Evolutionary conservation across 495 filamentous ascomycete genomes (phyloP).

Genomic region (Podospora tetraspora): DNA sequence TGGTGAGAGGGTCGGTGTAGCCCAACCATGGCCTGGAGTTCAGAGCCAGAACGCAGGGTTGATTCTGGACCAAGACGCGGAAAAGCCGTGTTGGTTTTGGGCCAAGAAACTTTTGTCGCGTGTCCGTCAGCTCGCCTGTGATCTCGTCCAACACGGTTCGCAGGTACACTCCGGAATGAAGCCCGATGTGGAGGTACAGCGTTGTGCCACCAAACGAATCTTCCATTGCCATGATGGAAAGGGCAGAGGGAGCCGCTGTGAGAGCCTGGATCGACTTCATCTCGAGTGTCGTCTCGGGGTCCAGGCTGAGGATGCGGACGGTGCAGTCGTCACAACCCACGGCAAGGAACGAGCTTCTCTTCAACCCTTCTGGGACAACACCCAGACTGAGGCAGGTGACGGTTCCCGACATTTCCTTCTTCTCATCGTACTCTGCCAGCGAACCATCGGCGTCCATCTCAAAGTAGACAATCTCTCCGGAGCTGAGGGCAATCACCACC

Average conservation of each 20-base stretch:
- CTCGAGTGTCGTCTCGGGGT: conserved; percentile 83
- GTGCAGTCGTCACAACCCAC: conserved; percentile 97
- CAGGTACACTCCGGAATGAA: conserved; percentile 92
- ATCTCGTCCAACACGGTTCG: conserved; percentile 90
- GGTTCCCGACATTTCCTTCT: conserved; percentile 91
- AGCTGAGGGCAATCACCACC: conserved; percentile 87
- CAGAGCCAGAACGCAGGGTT: conserved; percentile 82
- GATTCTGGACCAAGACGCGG: conserved; percentile 74
- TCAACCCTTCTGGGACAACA: conserved; percentile 83
- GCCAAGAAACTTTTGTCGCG: conserved; percentile 87
- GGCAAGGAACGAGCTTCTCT: conserved; percentile 82
- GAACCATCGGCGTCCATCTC: conserved; percentile 90
- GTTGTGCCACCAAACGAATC: conserved; percentile 77
- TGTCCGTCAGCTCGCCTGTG: conserved; percentile 91
- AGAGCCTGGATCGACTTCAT: conserved; percentile 90
- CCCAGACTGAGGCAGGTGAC: conserved; percentile 90
- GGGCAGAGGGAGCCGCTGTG: conserved; percentile 78
- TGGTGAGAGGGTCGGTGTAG: conserved; percentile 77
- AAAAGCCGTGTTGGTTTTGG: conserved; percentile 84
- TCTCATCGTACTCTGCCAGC: conserved; percentile 90
- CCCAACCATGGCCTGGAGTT: conserved; percentile 90
- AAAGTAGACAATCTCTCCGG: conserved; percentile 95
- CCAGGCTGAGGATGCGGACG: conserved; percentile 83
- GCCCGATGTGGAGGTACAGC: conserved; percentile 87
- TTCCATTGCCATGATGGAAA: conserved; percentile 92